These are phyloP conservation scores for Acanthamoeba quina DNA, from an alignment of 208 protist species.

Conservation along the genomic window DNA sequence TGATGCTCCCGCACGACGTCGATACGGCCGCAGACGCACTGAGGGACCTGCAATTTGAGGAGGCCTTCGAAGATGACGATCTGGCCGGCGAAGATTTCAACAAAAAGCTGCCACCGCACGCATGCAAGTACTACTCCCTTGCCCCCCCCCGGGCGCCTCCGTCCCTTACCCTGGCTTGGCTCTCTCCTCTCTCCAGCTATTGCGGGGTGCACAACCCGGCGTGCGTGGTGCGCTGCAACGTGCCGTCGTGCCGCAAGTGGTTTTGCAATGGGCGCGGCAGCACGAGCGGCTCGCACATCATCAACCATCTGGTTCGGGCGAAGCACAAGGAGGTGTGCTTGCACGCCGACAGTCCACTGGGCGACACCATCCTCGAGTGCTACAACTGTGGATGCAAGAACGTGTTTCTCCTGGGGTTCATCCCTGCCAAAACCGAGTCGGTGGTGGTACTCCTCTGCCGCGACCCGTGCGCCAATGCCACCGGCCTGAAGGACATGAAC, in stretches of 20 bases:
- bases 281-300: conserved; percentile 91
- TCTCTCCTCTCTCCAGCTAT: conserved; percentile 81
- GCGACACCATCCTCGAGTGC: conserved; percentile 95
- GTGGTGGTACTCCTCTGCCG: conserved; percentile 96
- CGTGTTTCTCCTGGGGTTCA: conserved; percentile 95
- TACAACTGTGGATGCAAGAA: conserved; percentile 95
- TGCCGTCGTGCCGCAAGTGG: conserved; percentile 91
- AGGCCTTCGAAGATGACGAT: conserved; percentile 33
- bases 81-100: background rate
- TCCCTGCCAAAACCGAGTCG: conserved; percentile 94
- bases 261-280: conserved; percentile 94
- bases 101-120: background rate
- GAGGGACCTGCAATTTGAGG: background rate
- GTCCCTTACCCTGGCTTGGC: no score
- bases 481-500: conserved; percentile 86
- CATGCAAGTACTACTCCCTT: conserved; percentile 9
- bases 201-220: conserved; percentile 92
- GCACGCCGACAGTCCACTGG: conserved; percentile 93
- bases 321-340: conserved; percentile 88
- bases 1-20: background rate
- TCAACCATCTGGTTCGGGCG: conserved; percentile 94
- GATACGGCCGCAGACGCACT: conserved; percentile 24
- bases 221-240: conserved; percentile 92
- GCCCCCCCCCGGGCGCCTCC: no score
- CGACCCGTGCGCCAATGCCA: conserved; percentile 85